These are phyloP conservation scores for Botryotinia globosa DNA, from an alignment of 2,329 filamentous ascomycete species.

Conservation along the genomic window DNA sequence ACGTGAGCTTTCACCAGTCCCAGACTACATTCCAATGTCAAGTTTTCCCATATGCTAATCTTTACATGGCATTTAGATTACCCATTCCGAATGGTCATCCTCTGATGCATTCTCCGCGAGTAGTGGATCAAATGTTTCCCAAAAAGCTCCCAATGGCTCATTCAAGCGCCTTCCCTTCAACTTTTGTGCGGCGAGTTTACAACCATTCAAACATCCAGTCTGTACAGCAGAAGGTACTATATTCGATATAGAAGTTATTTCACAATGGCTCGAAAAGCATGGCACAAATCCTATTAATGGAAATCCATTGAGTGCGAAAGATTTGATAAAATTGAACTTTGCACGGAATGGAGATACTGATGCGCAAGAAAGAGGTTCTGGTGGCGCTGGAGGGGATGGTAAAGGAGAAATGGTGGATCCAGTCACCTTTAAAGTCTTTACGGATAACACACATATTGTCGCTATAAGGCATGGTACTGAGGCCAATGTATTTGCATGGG, in stretches of 20 bases:
- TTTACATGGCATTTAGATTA: slow-evolving; percentile 59
- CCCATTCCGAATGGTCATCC: slow-evolving; percentile 96
- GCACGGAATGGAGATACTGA: slow-evolving; percentile 77
- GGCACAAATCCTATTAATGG: slow-evolving; percentile 89
- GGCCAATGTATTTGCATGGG: slow-evolving; percentile 94
- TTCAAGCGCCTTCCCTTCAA: slow-evolving; percentile 96
- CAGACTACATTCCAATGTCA: slow-evolving; percentile 6
- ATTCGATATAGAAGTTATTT: slow-evolving; percentile 92
- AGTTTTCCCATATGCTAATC: slow-evolving; percentile 1
- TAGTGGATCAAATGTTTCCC: slow-evolving; percentile 65
- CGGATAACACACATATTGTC: slow-evolving; percentile 96
- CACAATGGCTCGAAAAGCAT: slow-evolving; percentile 91
- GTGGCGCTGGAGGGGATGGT: slow-evolving; percentile 55
- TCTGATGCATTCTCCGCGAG: slow-evolving; percentile 84
- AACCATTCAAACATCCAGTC: slow-evolving; percentile 92
- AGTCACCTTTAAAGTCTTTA: slow-evolving; percentile 96
- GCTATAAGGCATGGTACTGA: slow-evolving; percentile 76
- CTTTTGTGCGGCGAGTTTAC: slow-evolving; percentile 93
- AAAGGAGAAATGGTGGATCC: slow-evolving; percentile 87
- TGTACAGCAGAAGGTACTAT: slow-evolving; percentile 85
- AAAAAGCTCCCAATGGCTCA: slow-evolving; percentile 54
- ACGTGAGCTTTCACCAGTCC: slow-evolving; percentile 27
- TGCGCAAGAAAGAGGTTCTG: slow-evolving; percentile 45
- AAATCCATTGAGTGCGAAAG: slow-evolving; percentile 70
- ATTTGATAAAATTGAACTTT: slow-evolving; percentile 89